These are phyloP conservation scores for Oenanthe javanica DNA, from an alignment of 140 eudicot species.

Conservation along the genomic window DNA sequence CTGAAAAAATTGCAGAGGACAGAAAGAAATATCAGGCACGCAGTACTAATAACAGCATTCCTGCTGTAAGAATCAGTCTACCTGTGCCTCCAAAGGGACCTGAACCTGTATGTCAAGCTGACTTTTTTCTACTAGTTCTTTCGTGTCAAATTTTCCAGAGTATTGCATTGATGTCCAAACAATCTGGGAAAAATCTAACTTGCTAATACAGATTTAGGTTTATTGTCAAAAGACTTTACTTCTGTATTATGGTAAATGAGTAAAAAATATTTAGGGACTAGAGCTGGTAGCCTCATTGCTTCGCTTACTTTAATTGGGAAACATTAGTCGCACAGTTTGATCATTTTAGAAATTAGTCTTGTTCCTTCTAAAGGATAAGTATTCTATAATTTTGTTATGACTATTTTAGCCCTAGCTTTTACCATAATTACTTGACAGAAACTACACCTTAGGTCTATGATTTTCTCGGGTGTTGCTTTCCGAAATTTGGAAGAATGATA, in stretches of 20 bases:
- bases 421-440: too few species aligned
- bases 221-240: background rate
- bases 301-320: background rate
- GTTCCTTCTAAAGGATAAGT: background rate
- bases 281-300: background rate
- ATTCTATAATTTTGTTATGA: background rate
- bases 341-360: background rate
- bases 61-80: conserved; percentile 51
- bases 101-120: conserved; percentile 50
- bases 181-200: background rate
- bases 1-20: conserved; percentile 43
- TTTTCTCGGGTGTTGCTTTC: background rate
- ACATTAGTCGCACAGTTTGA: background rate
- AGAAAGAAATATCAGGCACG: conserved; percentile 38
- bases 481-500: background rate
- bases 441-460: background rate
- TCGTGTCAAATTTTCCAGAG: conserved; percentile 11
- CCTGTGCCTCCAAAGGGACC: conserved; percentile 82
- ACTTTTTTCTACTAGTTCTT: conserved; percentile 10
- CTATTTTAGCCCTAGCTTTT: background rate
- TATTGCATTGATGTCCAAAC: background rate
- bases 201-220: background rate
- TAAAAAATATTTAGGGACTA: background rate
- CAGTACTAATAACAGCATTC: conserved; percentile 29
- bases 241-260: background rate